Conservation (phyloP, 140 eudicot species). For the Flaveria floridana region DNA sequence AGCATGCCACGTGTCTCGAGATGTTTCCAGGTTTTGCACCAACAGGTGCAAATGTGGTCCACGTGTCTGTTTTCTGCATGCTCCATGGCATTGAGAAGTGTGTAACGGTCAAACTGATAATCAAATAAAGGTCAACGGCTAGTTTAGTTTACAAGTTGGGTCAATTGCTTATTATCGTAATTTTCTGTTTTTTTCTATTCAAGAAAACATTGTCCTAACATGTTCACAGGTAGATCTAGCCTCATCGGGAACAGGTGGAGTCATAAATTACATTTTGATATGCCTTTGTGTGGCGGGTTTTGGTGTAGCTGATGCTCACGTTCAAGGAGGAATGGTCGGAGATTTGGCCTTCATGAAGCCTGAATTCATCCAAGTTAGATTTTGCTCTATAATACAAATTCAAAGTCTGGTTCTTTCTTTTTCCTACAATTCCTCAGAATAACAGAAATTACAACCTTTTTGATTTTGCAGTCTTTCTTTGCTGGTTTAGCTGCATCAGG, state of each 20-base stretch:
- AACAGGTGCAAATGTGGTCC: background rate
- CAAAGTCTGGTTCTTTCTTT: background rate
- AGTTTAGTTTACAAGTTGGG: background rate
- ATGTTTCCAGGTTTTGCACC: background rate
- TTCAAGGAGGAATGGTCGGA: conserved; percentile 76
- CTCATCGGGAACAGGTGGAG: conserved; percentile 64
- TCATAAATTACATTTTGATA: conserved; percentile 45
- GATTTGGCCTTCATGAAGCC: conserved; percentile 68
- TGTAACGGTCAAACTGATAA: background rate
- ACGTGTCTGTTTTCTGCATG: background rate
- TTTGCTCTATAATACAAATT: background rate
- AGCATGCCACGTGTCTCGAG: background rate
- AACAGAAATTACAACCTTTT: background rate
- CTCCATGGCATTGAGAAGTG: background rate
- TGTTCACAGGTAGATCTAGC: conserved; percentile 56
- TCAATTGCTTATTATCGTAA: background rate
- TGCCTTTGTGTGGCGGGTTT: conserved; percentile 48
- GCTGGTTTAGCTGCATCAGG: conserved; percentile 74
- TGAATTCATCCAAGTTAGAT: conserved; percentile 65
- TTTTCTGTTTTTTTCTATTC: background rate
- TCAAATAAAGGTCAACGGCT: background rate
- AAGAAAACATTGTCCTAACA: background rate
- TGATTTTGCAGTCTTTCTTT: conserved; percentile 47
- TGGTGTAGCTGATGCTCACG: conserved; percentile 75
- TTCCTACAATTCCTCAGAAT: background rate